Conservation (phyloP, 2,329 filamentous ascomycete species). For the Alternaria hordeiaustralica region DNA sequence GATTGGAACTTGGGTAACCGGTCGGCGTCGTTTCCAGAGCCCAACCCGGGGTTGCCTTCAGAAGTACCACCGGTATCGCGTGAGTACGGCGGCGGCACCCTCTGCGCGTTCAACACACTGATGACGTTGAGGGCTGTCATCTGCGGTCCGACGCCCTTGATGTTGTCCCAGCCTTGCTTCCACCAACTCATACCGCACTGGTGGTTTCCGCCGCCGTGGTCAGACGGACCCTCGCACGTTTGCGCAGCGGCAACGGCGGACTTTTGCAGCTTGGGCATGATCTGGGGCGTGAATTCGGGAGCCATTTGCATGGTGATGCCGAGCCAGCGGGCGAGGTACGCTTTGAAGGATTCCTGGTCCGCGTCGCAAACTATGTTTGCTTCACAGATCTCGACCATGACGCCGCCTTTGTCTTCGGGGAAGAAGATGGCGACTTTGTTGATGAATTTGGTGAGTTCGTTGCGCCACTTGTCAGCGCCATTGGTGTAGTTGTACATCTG, state of each 20-base stretch:
- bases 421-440: conserved; percentile 49
- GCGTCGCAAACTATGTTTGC: conserved; percentile 49
- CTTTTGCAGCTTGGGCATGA: conserved; percentile 61
- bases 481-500: conserved; percentile 51
- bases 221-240: conserved; percentile 58
- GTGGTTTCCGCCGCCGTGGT: conserved; percentile 39
- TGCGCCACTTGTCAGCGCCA: conserved; percentile 42
- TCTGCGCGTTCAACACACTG: conserved; percentile 51
- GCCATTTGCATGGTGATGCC: conserved; percentile 64
- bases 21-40: conserved; percentile 36
- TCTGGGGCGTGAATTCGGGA: conserved; percentile 59
- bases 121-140: conserved; percentile 64
- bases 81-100: conserved; percentile 52
- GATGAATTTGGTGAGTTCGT: conserved; percentile 40
- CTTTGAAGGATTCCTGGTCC: conserved; percentile 55
- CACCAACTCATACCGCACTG: conserved; percentile 55
- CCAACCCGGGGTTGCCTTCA: conserved; percentile 52
- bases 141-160: conserved; percentile 62
- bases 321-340: conserved; percentile 57
- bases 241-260: conserved; percentile 63
- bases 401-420: conserved; percentile 36
- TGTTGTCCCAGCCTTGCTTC: conserved; percentile 52
- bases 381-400: conserved; percentile 56
- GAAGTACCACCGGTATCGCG: conserved; percentile 60
- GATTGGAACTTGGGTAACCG: conserved; percentile 25